Base-by-base conservation (phyloP, 768 basidiomycete genomes). In the Kwoniella dejecticola region DNA sequence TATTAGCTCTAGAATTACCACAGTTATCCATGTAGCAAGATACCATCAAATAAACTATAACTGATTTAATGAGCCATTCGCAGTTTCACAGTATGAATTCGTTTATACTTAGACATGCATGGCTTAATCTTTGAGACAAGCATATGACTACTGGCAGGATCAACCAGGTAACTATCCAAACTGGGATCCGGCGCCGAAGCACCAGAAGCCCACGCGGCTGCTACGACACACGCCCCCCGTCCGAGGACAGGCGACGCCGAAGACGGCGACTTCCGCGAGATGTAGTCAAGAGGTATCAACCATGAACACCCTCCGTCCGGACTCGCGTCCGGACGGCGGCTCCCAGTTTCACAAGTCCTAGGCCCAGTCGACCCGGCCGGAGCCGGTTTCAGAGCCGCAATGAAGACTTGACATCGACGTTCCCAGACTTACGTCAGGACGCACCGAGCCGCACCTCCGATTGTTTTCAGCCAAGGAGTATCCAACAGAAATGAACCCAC, bases 101-200 rank as follows among this genome's bases (percentile, higher is more conserved):
- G 83, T 84, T 85, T 85, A 84, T 85, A 86, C 86, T 87, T 85
- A 83, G 85, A 86, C 85, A 86, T 87, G 86, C 86, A 86, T 87
- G 86, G 85, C 85, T 87, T 86, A 86, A 85, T 86, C 85, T 86
- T 86, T 86, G 85, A 86, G 85, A 86, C 86, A 87, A 86, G 86
- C 86, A 87, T 87, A 86, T 86, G 84, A 86, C 85, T 86, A 87
- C 85, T 87, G 85, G 86, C 85, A 87, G 85, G 85, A 87, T 87
- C 86, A 87, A 87, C 86, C 86, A 86, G 86, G 85, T 87, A 86
- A 86, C 85, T 85, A 85, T 82, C 83, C 79, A 81, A 68, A 74
- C 27, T 19, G 40, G 40, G 33, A 36, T 36, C 33, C 24, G 29
- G 41, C 57, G 61, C 19, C 29, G 69, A 27, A 29, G 31, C 64